Percentiles rank a stretch among this genome's conserved stretches.
These are phyloP conservation scores for Lactarius psammicola DNA, from an alignment of 768 basidiomycete species.

Conservation along the genomic window DNA sequence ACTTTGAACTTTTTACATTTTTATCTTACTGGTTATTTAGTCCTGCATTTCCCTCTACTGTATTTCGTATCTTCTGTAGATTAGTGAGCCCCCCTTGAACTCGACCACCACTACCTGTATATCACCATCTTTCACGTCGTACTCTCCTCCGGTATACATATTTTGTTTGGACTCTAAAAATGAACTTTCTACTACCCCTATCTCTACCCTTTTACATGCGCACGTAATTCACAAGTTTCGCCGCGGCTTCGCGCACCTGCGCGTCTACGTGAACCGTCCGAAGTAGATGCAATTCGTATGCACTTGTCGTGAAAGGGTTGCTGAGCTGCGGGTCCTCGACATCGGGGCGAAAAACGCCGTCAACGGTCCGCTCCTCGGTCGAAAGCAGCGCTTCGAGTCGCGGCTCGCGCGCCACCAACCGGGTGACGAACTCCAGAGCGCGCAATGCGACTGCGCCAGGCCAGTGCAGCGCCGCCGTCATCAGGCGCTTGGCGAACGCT, in stretches of 20 bases:
- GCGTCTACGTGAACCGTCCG: constrained; percentile 61
- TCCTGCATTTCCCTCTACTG: constrained; percentile 11
- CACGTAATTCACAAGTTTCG: constrained; percentile 49
- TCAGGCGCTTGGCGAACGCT: constrained; percentile 91
- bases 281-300: constrained; percentile 80
- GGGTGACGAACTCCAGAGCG: constrained; percentile 69
- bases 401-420: constrained; percentile 71
- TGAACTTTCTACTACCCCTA: neutral
- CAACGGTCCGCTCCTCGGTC: constrained; percentile 79
- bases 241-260: constrained; percentile 65
- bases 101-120: constrained; percentile 15
- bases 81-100: constrained; percentile 11
- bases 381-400: constrained; percentile 81
- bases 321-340: constrained; percentile 86
- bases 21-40: constrained; percentile 26
- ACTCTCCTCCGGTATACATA: neutral
- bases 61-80: constrained; percentile 26
- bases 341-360: constrained; percentile 83
- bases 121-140: constrained; percentile 26
- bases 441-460: constrained; percentile 62
- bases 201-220: constrained; percentile 34
- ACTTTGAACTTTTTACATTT: constrained; percentile 9
- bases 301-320: constrained; percentile 78
- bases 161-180: constrained; percentile 1
- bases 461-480: constrained; percentile 80